Evolutionary conservation across 192 early-diverging fungal genomes (phyloP).

Genomic region (Lunasporangiospora selenospora): DNA sequence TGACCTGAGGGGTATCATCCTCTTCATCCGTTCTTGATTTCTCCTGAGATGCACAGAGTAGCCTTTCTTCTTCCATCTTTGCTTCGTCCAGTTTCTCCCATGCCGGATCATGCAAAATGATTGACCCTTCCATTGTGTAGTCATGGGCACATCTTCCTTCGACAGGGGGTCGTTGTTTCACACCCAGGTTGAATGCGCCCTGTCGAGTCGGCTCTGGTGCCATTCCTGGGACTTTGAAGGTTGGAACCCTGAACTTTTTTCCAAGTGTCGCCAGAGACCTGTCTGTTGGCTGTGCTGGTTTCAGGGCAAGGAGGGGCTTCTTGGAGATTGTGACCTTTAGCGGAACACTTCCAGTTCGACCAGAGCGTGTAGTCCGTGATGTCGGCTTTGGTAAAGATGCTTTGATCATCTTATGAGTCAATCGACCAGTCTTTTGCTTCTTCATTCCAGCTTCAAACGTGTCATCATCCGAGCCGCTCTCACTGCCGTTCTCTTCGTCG

Average conservation of each 20-base stretch:
- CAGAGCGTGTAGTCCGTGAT: slow-evolving; percentile 23
- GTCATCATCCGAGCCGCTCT: slow-evolving; percentile 28
- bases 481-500: slow-evolving; percentile 6
- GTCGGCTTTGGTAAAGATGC: slow-evolving; percentile 13
- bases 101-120: slow-evolving; percentile 85
- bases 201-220: slow-evolving; percentile 6
- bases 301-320: slow-evolving; percentile 19
- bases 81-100: slow-evolving; percentile 57
- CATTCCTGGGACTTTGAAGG: slow-evolving; percentile 34
- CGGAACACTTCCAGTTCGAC: slow-evolving; percentile 8
- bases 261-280: slow-evolving; percentile 8
- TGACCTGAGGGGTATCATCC: slow-evolving; percentile 32
- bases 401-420: slow-evolving; percentile 34
- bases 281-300: neutral
- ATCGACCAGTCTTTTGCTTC: slow-evolving; percentile 18
- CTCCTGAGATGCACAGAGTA: slow-evolving; percentile 29
- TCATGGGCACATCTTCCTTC: slow-evolving; percentile 77
- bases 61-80: slow-evolving; percentile 51
- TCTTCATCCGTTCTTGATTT: slow-evolving; percentile 11
- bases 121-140: slow-evolving; percentile 80
- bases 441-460: slow-evolving; percentile 16
- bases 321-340: slow-evolving; percentile 33
- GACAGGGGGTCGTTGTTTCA: slow-evolving; percentile 23
- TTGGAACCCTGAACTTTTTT: slow-evolving; percentile 48
- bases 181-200: slow-evolving; percentile 3